Evolutionary conservation across 1,284 basidiomycete species (phyloP), one percentile per base, ranked within the genome.

Genomic region (Naganishia sp.): DNA sequence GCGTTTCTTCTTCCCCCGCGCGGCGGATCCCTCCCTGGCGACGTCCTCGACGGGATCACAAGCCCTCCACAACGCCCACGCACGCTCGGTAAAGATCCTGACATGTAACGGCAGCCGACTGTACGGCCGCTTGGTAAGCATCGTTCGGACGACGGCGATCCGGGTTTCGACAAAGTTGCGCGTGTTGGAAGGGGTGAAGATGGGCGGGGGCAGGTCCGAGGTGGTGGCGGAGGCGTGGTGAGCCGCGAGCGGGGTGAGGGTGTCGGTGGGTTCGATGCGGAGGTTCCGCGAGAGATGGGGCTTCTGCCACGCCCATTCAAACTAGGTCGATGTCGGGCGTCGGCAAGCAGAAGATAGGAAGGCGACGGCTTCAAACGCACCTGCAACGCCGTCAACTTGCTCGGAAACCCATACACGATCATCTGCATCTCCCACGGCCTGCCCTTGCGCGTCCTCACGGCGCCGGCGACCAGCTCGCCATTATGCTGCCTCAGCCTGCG

Each of bases 281-380:
- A 84, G 72, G 69, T 82, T 81, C 2, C 84, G 73, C 0, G 82
- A 82, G 0, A 81, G 67, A 63, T 83, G 76, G 9, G 84, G 84
- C 67, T 92, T 87, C 74, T 93, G 90, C 92, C 92, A 94, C 18
- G 91, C 91, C 90, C 91, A 94, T 80, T 94, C 92, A 73, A 93
- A 94, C 79, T 92, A 28, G 5, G 32, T 13, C 11, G 9, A 52
- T 5, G 17, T 28, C 6, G 25, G 25, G 13, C n/a, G 45, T 39
- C 18, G 5, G 50, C 28, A 31, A 31, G 32, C n/a, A 18, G 31
- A 52, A 42, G 6, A 5, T 13, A n/a, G 21, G 15, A 50, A 50
- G 28, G 28, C 28, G 28, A 28, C 28, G 28, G 10, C 35, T 3
- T 6, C 35, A 13, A n/a, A 67, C 75, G 57, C 52, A 79, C 78